Evolutionary conservation across 768 basidiomycete genomes (phyloP), one percentile per base, ranked within the genome.

Genomic region (Calocybe indica): DNA sequence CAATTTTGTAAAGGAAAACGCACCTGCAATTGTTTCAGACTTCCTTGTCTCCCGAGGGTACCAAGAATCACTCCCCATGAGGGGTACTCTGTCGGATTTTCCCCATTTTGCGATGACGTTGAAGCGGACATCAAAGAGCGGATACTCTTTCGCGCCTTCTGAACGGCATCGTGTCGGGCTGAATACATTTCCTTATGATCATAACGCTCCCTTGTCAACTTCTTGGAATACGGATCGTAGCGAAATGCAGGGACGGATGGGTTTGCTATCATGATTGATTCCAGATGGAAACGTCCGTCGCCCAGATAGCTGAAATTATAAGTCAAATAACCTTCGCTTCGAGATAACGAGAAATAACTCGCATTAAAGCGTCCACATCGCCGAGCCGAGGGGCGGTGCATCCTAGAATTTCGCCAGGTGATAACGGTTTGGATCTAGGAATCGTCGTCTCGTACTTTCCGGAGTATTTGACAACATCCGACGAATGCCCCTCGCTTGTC

Each of bases 261-360:
- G 63, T 99, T 99, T n/a, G 93, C 92, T 50, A 99, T 96, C 96
- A 99, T 99, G 62, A 97, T 93, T 10, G 92, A 89, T 66, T 99
- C 96, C 12, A 98, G 78, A 62, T 98, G 96, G 72, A 99, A 99
- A 7, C 96, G 86, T 14, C 96, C 96, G 58, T 99, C 96, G 12
- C 96, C 96, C 28, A 99, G 79, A 64, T 98, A 99, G 57, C 93
- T 96, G 50, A 41, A 46, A 13, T 34, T 49, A 37, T 52, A 37
- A 36, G 51, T 42, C 54, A 31, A 47, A 51, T 37, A 36, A 38
- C 15, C 28, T 48, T 28, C 40, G 13, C 32, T 28, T 45, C 10
- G 44, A 10, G 29, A 50, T 49, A 32, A n/a, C n/a, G 36, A 44
- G 41, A 42, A 34, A 39, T 33, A 13, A 68, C 84, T 45, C 68